Evolutionary conservation across 441 rosid species (phyloP), one percentile per base, ranked within the genome.

Genomic region (Erodium texanum): DNA sequence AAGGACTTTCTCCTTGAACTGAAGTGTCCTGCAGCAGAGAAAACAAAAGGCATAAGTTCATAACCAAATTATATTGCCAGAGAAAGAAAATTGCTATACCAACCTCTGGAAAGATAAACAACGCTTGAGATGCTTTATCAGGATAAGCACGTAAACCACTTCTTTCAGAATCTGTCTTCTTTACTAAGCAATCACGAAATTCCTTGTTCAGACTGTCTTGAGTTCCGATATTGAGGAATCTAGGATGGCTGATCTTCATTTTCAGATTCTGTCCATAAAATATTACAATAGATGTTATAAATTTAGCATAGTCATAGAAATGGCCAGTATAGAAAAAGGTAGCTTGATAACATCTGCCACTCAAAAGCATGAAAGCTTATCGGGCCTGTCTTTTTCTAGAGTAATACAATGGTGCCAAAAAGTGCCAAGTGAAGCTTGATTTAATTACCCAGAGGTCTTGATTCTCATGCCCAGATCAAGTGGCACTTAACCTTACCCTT

Each of bases 171-270:
- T 79, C 65, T 69, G 50, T 67, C 77, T 75, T 79, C 83, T 84
- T 87, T 68, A 82, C 84, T 67, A 86, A 82, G 88, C 90, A 90
- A 72, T 80, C 85, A 68, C 95, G 95, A 82, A 84, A 79, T 59
- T 80, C 78, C 36, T 72, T 56, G 64, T 81, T 75, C 81, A 85
- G 75, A 68, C 84, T 86, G 67, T 81, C 87, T 72, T 34, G 80
- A 67, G 74, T 83, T 80, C 85, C 97, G 72, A 84, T 68, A 77
- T 50, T 76, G 54, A 95, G 75, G 77, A 83, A 87, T 78, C 98
- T 88, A 45, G 93, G 96, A 80, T 89, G 83, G 76, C 87, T 86
- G 72, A 92, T 81, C 85, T 88, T 95, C 97, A 92, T 87, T 84
- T 92, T 95, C 81, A 95, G 83, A 75, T 95, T 89, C 99, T 95